Evolutionary conservation across 305 asterid genomes (phyloP), one percentile per base, ranked within the genome.

Genomic region (Ilex paraguariensis): DNA sequence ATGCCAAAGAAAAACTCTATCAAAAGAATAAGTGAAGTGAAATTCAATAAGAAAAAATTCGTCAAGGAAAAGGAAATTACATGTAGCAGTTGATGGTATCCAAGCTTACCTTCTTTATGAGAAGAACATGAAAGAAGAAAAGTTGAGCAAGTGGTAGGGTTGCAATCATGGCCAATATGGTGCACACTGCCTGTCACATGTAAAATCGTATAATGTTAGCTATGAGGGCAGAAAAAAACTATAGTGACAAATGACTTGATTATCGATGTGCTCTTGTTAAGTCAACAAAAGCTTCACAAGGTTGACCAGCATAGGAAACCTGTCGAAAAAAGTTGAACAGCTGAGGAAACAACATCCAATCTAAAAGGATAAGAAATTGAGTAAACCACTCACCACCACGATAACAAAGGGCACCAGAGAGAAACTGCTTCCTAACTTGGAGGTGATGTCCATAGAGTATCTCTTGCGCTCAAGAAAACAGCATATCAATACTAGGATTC

Each of bases 81-180:
- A 36, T 5, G 9, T 36, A 36, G 42, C 42, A 36, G 9, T 36
- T 5, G 11, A 58, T 48, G 48, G 33, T 48, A 58, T 36, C 42
- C 6, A 36, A 36, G 53, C 75, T 40, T 17, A 87, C 99, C 96
- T 94, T 94, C 73, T 91, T 94, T 66, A 91, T 91, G 59, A 94
- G 83, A 75, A 94, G 99, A 64, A 94, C 83, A 81, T 94, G 99
- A 79, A 94, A 94, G 93, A 90, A 91, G 96, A 94, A 94, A 62
- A 94, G 96, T 71, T 94, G 99, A 67, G 86, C 91, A 17, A 94
- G 83, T 1, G 99, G 99, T 56, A 94, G 70, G 54, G 97, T 94
- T 31, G 99, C 99, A 71, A 94, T 81, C 98, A 94, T 94, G 68
- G 99, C 97, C 82, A 94, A 74, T 73, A 94, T 75, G 21, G 99